These are phyloP conservation scores for Clitocybe nebularis DNA, from an alignment of 1,284 basidiomycete species.

Conservation along the genomic window DNA sequence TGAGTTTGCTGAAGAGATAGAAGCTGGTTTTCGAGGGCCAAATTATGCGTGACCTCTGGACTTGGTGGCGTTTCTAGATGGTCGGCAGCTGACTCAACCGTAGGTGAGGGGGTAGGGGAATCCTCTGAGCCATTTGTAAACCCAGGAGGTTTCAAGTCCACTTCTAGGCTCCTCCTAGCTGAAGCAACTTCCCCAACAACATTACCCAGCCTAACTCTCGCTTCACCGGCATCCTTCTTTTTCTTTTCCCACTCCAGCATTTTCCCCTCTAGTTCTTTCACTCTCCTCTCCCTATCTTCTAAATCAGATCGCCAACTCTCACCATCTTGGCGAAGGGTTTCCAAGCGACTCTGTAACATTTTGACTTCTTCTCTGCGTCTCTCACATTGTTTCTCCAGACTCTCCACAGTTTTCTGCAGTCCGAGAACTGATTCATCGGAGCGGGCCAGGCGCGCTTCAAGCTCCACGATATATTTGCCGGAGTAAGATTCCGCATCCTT, in stretches of 20 bases:
- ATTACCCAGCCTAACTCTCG: slow-evolving; percentile 58
- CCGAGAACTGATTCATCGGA: slow-evolving; percentile 73
- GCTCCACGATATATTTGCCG: slow-evolving; percentile 81
- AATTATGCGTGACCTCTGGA: slow-evolving; percentile 19
- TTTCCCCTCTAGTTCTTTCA: slow-evolving; percentile 72
- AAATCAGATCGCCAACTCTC: slow-evolving; percentile 77
- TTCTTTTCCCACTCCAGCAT: slow-evolving; percentile 73
- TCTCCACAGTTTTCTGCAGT: slow-evolving; percentile 71
- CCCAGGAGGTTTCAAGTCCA: slow-evolving; percentile 28
- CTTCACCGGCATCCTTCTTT: slow-evolving; percentile 61
- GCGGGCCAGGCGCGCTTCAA: slow-evolving; percentile 79
- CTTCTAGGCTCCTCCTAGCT: slow-evolving; percentile 63
- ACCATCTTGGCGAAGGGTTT: slow-evolving; percentile 65
- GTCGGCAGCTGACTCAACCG: slow-evolving; percentile 6
- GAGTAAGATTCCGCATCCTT: slow-evolving; percentile 75
- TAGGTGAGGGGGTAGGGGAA: slow-evolving; percentile 11
- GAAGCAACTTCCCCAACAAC: slow-evolving; percentile 69
- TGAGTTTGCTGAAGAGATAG: slow-evolving; percentile 71
- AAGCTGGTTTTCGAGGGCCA: slow-evolving; percentile 52
- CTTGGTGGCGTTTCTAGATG: neutral
- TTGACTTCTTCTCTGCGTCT: slow-evolving; percentile 65
- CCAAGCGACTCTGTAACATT: slow-evolving; percentile 70
- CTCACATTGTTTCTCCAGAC: slow-evolving; percentile 75
- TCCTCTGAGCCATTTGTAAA: slow-evolving; percentile 8
- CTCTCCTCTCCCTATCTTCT: slow-evolving; percentile 72